Base-by-base conservation (phyloP, 2,329 filamentous ascomycete species). In the Monosporascus sp. region DNA sequence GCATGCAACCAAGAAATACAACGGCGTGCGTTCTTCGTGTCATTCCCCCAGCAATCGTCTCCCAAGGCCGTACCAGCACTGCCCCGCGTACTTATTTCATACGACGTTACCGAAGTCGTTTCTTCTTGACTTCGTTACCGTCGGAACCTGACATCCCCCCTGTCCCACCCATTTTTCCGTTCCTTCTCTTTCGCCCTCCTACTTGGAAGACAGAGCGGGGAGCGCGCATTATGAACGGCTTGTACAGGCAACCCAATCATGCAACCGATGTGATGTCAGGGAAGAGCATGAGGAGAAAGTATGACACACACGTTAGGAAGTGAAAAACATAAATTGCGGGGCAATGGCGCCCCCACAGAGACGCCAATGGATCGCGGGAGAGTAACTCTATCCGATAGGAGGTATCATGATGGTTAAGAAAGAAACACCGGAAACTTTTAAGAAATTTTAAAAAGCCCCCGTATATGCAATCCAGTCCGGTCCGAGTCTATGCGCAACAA, bases 401-500 rank as follows among this genome's bases (percentile, higher is more conserved):
- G 72, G 72, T 75, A 75, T 75, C 72, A 74, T 72, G 64, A 65
- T 60, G 61, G 68, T 65, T 60, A 60, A 65, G 67, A 65, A 63
- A 62, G 64, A 66, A 48, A 49, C 50, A 60, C 62, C 62, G 62
- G 65, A 63, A 74, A 73, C 70, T 74, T 74, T 75, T 74, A 63
- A 67, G 59, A 72, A 69, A 66, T 65, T 69, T 68, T 72, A 62
- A 62, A 68, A 67, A 63, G 66, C 67, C 65, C 68, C 67, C 68
- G 66, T 68, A 73, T 73, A 75, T 75, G 71, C 72, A 73, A 67
- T 66, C 71, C 61, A 71, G 69, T 62, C 66, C 61, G 56, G 70
- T 68, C 65, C 68, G 68, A 63, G 66, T 74, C 70, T 74, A 75
- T 73, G 70, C 68, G 70, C 69, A 68, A 66, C 61, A 55, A 66